Evolutionary conservation across 2,329 filamentous ascomycete genomes (phyloP), one percentile per base, ranked within the genome.

Genomic region (Calonectria henricotiae): DNA sequence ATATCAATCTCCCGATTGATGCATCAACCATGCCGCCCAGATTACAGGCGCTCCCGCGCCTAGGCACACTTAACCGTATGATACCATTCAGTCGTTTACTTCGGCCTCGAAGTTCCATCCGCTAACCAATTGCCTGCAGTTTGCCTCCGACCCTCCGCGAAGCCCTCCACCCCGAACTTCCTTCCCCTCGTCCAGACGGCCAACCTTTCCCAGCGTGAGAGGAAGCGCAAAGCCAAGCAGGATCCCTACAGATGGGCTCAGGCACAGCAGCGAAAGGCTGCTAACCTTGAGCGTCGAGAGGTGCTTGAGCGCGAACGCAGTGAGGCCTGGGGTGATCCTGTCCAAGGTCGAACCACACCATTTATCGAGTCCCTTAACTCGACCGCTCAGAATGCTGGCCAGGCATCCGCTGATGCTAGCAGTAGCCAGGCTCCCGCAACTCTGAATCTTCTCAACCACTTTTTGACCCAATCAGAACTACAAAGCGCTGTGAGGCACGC

Each of bases 211-310:
- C 84, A 84, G 62, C 87, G 90, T 74, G 89, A 93, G 74, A 89
- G 89, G 83, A 91, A 91, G 80, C 88, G 89, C 70, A 87, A 89
- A 72, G 89, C 89, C 70, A 91, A 92, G 80, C 89, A 90, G 79
- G 94, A 98, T 77, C 95, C 95, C 0, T 98, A 97, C 80, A 88
- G 92, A 70, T 89, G 93, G 83, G 92, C 92, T 3, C 94, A 97
- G 82, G 91, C 94, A 37, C 90, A 93, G 78, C 94, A 95, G 80
- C 92, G 94, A 72, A 97, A 96, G 83, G 90, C 92, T 12, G 94
- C 93, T 74, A 97, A 98, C 80, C 81, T 96, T 54, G 89, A 92
- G 78, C 91, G 94, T 62, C 94, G 92, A 78, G 87, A 89, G 72
- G 90, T 91, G 72, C 88, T 98, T 66, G 82, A 90, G 70, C 85